A percentile compares a stretch with the other conserved stretches of the same genome.
Evolutionary conservation across 2,329 filamentous ascomycete genomes (phyloP).

Genomic region (Xylariaceae sp.): DNA sequence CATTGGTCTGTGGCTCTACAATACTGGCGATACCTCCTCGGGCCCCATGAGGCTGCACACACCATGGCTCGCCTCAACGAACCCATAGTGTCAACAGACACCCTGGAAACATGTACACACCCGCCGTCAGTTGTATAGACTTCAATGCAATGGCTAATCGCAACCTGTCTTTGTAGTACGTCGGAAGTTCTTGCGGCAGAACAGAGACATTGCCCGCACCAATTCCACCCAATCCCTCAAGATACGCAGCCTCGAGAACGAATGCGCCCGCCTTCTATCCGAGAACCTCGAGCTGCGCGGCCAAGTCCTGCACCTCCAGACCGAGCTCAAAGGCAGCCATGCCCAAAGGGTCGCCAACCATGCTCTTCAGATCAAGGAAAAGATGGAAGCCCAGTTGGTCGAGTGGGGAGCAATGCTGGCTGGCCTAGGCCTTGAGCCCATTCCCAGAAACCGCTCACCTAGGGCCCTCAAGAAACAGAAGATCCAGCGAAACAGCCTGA

Average conservation of each 20-base stretch:
- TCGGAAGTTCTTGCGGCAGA: slow-evolving; percentile 75
- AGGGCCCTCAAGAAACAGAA: slow-evolving; percentile 39
- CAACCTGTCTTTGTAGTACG: slow-evolving; percentile 53
- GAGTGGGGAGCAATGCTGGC: slow-evolving; percentile 67
- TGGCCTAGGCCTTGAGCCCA: slow-evolving; percentile 58
- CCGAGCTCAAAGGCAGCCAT: slow-evolving; percentile 59
- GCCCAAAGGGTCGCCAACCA: slow-evolving; percentile 59
- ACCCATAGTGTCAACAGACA: slow-evolving; percentile 63
- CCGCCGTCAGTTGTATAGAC: not conserved
- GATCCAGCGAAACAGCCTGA: slow-evolving; percentile 38
- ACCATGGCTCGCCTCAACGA: slow-evolving; percentile 80
- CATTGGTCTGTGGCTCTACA: slow-evolving; percentile 7
- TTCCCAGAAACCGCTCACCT: slow-evolving; percentile 45
- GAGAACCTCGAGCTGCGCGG: slow-evolving; percentile 73
- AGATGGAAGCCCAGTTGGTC: slow-evolving; percentile 67
- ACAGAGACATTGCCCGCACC: slow-evolving; percentile 74
- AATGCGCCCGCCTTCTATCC: slow-evolving; percentile 69
- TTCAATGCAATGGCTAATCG: slow-evolving; percentile 3
- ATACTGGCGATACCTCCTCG: slow-evolving; percentile 10
- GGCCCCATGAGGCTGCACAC: slow-evolving; percentile 31
- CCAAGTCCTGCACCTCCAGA: slow-evolving; percentile 66
- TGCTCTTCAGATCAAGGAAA: slow-evolving; percentile 64
- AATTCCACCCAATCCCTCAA: slow-evolving; percentile 75
- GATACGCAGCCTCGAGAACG: slow-evolving; percentile 72
- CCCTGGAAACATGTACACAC: slow-evolving; percentile 65